A percentile compares a stretch with the other conserved stretches of the same genome.
phyloP scores from a whole-genome alignment of 2,329 filamentous ascomycete genomes.

The Trichoderma lentiforme region DNA sequence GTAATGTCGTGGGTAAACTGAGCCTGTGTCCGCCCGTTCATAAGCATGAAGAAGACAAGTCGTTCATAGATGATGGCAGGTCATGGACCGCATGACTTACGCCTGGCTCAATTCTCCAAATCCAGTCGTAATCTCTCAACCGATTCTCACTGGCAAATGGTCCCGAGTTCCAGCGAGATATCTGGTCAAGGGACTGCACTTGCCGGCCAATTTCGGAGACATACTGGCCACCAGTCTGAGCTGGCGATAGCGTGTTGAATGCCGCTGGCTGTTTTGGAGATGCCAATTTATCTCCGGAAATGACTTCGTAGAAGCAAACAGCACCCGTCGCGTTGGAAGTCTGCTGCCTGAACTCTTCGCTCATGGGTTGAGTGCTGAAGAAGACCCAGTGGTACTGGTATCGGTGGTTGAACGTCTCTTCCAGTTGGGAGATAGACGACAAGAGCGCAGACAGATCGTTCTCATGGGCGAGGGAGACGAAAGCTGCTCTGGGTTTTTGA shows the following conservation, averaged over 20 bases:
- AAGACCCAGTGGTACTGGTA: conserved; percentile 88
- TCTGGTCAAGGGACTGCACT: conserved; percentile 65
- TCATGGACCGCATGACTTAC: conserved; percentile 38
- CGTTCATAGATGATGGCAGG: too few relatives aligned
- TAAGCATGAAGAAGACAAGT: background rate
- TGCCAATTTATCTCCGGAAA: conserved; percentile 75
- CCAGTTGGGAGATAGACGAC: conserved; percentile 53
- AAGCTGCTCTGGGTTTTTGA: conserved; percentile 29
- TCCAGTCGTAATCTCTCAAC: conserved; percentile 58
- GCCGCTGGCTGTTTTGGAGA: conserved; percentile 44
- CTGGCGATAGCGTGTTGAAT: background rate
- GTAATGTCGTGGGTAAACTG: conserved; percentile 61
- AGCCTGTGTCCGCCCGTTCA: conserved; percentile 36
- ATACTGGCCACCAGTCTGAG: background rate
- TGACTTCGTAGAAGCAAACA: conserved; percentile 66
- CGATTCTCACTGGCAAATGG: conserved; percentile 77
- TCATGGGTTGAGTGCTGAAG: conserved; percentile 78
- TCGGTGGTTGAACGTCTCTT: conserved; percentile 65
- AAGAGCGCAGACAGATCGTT: conserved; percentile 31
- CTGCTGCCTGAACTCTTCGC: conserved; percentile 68
- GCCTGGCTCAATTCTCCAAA: conserved; percentile 59
- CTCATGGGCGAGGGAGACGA: conserved; percentile 33
- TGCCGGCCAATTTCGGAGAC: conserved; percentile 52
- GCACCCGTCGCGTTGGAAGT: conserved; percentile 69
- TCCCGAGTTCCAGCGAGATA: conserved; percentile 80